Evolutionary conservation across 148 eudicot genomes (phyloP).

Genomic region (Pouteria glomerata): DNA sequence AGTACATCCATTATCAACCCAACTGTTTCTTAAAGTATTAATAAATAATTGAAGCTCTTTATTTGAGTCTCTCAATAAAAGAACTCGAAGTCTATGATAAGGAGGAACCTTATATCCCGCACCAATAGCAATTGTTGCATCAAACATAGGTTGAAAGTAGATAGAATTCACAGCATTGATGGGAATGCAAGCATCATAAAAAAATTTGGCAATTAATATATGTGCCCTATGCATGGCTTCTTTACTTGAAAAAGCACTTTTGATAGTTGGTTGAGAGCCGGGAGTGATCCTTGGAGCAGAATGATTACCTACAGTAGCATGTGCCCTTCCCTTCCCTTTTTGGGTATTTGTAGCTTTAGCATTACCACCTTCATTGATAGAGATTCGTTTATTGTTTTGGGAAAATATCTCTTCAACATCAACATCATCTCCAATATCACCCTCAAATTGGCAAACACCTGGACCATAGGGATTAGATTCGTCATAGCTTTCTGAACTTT

Average conservation of each 20-base stretch:
- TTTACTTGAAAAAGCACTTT: neutral
- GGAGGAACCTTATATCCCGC: neutral
- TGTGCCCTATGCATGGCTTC: conserved; percentile 1
- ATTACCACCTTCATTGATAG: neutral
- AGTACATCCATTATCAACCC: no score
- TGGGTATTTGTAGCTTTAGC: neutral
- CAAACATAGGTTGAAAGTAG: no score
- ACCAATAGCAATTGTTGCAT: neutral
- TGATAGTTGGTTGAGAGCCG: no score
- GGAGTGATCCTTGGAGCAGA: conserved; percentile 4
- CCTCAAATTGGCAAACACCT: neutral
- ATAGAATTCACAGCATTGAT: neutral
- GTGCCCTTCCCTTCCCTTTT: neutral
- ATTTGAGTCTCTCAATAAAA: neutral
- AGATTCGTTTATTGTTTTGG: neutral
- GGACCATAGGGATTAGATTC: neutral
- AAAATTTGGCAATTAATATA: neutral
- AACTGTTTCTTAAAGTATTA: neutral
- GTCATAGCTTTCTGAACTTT: neutral
- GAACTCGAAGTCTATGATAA: conserved; percentile 6
- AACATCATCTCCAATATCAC: no score
- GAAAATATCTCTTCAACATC: neutral
- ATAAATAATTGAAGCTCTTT: neutral
- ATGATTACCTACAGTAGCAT: neutral
- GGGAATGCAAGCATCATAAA: conserved; percentile 13